These are phyloP conservation scores for Xylariaceae sp. DNA, from an alignment of 2,329 filamentous ascomycete genomes.

Conservation along the genomic window DNA sequence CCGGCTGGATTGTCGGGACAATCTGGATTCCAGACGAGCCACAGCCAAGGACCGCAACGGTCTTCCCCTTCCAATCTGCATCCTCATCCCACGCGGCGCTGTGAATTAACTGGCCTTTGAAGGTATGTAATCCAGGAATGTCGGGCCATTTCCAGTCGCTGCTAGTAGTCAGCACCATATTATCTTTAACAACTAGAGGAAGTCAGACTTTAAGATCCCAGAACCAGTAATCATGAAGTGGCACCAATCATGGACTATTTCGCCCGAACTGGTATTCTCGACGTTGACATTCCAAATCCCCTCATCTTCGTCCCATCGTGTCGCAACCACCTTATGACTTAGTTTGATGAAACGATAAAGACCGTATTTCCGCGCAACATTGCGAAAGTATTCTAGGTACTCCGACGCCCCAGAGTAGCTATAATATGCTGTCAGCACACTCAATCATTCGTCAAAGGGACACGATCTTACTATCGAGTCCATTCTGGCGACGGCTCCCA, in stretches of 20 bases:
- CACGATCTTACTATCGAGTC: neutral
- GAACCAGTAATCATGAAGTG: constrained; percentile 37
- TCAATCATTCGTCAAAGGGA: neutral
- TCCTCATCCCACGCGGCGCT: constrained; percentile 37
- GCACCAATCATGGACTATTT: constrained; percentile 16
- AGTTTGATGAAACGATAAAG: constrained; percentile 15
- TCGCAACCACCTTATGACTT: constrained; percentile 9
- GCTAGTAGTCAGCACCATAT: neutral
- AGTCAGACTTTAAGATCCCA: constrained; percentile 27
- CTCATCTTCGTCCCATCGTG: constrained; percentile 26
- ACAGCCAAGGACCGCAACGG: constrained; percentile 36
- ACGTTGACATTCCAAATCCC: constrained; percentile 24
- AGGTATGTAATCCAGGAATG: constrained; percentile 34
- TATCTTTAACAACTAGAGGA: neutral
- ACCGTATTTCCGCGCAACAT: constrained; percentile 13
- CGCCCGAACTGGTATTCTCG: constrained; percentile 10
- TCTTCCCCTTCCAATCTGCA: constrained; percentile 29
- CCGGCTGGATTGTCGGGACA: constrained; percentile 32
- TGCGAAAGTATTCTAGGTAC: constrained; percentile 15
- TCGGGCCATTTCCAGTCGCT: constrained; percentile 36
- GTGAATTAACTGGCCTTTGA: constrained; percentile 36
- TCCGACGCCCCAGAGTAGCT: neutral
- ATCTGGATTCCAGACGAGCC: constrained; percentile 39
- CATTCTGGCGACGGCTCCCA: neutral
- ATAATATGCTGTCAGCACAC: neutral